phyloP scores from a whole-genome alignment of 1,139 yeast genomes.

The Zygosaccharomyces pseudobailii region DNA sequence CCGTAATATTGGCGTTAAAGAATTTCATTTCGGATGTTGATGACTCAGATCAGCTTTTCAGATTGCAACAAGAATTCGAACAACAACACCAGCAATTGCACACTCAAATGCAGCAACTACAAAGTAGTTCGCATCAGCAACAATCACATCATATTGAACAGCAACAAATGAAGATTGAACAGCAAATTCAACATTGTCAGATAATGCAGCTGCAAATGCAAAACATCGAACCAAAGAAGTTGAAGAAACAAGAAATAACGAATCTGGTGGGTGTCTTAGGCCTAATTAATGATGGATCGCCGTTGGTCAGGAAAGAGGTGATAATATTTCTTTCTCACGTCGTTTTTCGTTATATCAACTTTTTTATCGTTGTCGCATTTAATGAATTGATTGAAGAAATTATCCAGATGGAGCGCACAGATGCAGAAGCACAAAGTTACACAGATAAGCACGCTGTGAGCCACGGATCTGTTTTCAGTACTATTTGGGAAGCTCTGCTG shows the following conservation, averaged over 20 bases:
- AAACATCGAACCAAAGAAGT: constrained; percentile 32
- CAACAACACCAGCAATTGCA: constrained; percentile 32
- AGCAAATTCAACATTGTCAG: constrained; percentile 30
- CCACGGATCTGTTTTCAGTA: constrained; percentile 80
- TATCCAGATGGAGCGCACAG: constrained; percentile 57
- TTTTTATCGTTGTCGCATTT: constrained; percentile 83
- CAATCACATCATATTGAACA: constrained; percentile 23
- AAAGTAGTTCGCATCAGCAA: constrained; percentile 24
- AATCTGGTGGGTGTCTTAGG: constrained; percentile 44
- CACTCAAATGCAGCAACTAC: constrained; percentile 30
- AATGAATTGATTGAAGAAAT: constrained; percentile 81
- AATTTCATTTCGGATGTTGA: constrained; percentile 55
- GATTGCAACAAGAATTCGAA: constrained; percentile 32
- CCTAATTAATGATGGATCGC: constrained; percentile 77
- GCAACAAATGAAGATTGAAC: constrained; percentile 33
- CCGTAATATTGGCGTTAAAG: constrained; percentile 70
- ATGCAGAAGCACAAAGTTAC: constrained; percentile 28
- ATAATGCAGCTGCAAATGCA: constrained; percentile 28
- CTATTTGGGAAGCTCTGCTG: constrained; percentile 81
- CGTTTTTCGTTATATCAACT: constrained; percentile 62
- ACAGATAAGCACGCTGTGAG: constrained; percentile 41
- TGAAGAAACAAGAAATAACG: constrained; percentile 41
- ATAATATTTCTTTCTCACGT: constrained; percentile 72
- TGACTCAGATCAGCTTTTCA: constrained; percentile 33
- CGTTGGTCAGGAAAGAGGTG: constrained; percentile 82